Conservation (phyloP, 2,329 filamentous ascomycete species). For the Xylariaceae sp. region DNA sequence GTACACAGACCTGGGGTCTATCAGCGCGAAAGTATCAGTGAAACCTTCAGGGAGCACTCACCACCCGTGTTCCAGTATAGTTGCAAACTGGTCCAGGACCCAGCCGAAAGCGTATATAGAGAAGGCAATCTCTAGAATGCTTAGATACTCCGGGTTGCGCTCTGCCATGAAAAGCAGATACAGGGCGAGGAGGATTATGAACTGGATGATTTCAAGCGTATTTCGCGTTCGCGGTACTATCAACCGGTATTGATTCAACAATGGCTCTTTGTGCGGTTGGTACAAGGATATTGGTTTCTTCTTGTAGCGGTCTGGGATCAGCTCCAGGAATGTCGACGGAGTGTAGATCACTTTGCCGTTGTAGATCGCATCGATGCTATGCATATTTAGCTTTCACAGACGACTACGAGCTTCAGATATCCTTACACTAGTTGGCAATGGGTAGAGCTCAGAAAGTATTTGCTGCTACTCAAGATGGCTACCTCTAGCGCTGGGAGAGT, state of each 20-base stretch:
- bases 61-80: conserved; percentile 70
- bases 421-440: conserved; percentile 70
- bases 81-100: conserved; percentile 73
- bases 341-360: conserved; percentile 75
- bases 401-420: not conserved
- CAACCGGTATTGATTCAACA: conserved; percentile 81
- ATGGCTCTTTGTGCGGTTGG: conserved; percentile 67
- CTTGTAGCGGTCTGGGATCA: conserved; percentile 83
- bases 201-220: conserved; percentile 70
- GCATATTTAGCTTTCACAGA: conserved; percentile 9
- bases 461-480: conserved; percentile 78
- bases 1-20: conserved; percentile 62
- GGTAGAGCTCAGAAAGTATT: conserved; percentile 70
- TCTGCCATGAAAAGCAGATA: conserved; percentile 71
- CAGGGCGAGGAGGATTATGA: conserved; percentile 62
- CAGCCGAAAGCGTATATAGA: conserved; percentile 72
- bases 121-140: conserved; percentile 61
- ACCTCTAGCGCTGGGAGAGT: conserved; percentile 76
- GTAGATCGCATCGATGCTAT: conserved; percentile 70
- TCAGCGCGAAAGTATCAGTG: not conserved
- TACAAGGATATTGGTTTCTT: conserved; percentile 77
- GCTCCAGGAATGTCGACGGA: conserved; percentile 74
- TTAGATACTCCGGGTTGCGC: conserved; percentile 54
- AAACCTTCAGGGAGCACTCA: conserved; percentile 24
- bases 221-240: conserved; percentile 78